Evolutionary conservation across 805 yeast species (phyloP).

Genomic region (Saturnispora hagleri): DNA sequence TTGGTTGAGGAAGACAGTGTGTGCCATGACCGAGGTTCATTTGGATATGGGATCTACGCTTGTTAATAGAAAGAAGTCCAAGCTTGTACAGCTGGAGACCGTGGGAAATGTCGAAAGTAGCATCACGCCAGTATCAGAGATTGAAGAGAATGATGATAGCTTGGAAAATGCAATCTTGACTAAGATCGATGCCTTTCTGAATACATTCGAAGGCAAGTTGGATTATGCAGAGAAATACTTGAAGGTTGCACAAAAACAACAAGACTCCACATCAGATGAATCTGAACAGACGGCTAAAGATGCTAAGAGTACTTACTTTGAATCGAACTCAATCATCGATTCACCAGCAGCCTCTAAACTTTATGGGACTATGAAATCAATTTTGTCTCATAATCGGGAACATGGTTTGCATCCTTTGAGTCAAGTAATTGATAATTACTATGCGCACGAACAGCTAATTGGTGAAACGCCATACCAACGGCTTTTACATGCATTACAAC

Average conservation of each 20-base stretch:
- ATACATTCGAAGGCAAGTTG: slow-evolving; percentile 22
- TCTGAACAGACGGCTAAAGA: background rate
- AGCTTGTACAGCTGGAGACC: background rate
- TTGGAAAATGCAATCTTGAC: slow-evolving; percentile 23
- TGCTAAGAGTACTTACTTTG: background rate
- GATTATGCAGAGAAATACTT: slow-evolving; percentile 24
- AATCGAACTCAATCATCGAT: slow-evolving; percentile 9
- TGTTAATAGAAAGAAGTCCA: background rate
- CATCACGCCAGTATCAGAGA: background rate
- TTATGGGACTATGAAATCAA: slow-evolving; percentile 19
- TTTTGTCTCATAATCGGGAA: slow-evolving; percentile 19
- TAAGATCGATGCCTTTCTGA: slow-evolving; percentile 23
- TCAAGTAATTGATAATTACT: slow-evolving; percentile 24
- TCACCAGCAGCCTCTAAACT: slow-evolving; percentile 17
- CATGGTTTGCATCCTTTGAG: slow-evolving; percentile 22
- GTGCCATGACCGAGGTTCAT: background rate
- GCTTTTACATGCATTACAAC: slow-evolving; percentile 29
- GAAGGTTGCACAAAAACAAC: slow-evolving; percentile 11
- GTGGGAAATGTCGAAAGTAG: background rate
- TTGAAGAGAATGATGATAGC: slow-evolving; percentile 8
- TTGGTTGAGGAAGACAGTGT: background rate
- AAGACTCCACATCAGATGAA: background rate
- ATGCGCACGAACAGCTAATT: slow-evolving; percentile 14
- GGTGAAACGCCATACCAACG: slow-evolving; percentile 16
- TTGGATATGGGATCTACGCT: background rate